Percentiles rank a stretch among this genome's conserved stretches.
These are phyloP conservation scores for Petunia hybrid DNA, from an alignment of 305 asterid species.

Conservation along the genomic window DNA sequence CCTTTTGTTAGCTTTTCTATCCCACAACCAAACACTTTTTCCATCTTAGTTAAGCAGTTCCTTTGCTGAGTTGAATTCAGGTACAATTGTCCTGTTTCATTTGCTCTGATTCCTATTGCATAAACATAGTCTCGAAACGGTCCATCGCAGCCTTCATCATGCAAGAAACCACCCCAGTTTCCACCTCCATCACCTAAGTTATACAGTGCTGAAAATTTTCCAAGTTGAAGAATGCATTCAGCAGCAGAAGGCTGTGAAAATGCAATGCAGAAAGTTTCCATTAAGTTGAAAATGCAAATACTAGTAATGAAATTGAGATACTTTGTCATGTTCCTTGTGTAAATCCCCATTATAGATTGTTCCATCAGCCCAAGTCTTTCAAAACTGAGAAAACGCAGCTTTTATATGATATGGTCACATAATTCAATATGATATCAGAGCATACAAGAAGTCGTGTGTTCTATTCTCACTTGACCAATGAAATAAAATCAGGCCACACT, in stretches of 20 bases:
- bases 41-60: constrained; percentile 45
- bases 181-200: constrained; percentile 23
- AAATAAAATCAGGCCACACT: neutral
- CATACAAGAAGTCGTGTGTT: neutral
- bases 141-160: constrained; percentile 38
- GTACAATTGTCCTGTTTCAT: constrained; percentile 53
- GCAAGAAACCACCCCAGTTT: constrained; percentile 59
- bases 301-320: constrained; percentile 10
- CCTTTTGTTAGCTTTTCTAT: constrained; percentile 60
- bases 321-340: neutral
- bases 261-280: neutral
- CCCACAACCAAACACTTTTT: constrained; percentile 51
- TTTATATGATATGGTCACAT: neutral
- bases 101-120: constrained; percentile 52
- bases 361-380: neutral
- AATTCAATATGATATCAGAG: neutral
- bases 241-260: neutral
- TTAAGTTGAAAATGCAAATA: constrained; percentile 14
- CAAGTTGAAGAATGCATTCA: constrained; percentile 27
- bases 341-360: constrained; percentile 8
- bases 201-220: neutral
- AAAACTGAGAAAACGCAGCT: neutral
- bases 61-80: constrained; percentile 51
- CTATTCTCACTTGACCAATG: neutral
- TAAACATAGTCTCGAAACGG: constrained; percentile 50